Evolutionary conservation across 2,329 filamentous ascomycete species (phyloP), one percentile per base, ranked within the genome.

Genomic region (Akanthomyces uredinophilus): DNA sequence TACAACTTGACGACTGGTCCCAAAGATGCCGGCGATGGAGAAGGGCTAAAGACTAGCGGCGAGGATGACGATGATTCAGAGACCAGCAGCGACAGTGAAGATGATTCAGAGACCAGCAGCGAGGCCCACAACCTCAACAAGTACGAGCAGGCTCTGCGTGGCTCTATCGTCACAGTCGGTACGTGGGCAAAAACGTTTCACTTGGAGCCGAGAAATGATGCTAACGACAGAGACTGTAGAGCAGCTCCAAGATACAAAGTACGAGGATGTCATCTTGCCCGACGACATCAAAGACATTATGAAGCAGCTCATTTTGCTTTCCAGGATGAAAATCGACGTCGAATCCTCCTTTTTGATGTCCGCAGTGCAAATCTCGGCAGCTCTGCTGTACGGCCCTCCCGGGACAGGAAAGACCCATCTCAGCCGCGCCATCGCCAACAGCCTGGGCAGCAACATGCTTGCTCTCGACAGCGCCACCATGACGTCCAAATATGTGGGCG

Each of bases 341-440:
- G 52, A 51, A 22, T 60, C 56, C 7, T 14, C 46, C 18, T 27
- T 41, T 20, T 11, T 55, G 18, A 32, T 39, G 22, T 24, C 56
- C 1, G 22, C 7, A 7, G 18, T 58, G 7, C 52, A 52, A 24
- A 52, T 71, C 41, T 67, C 61, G 1, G 69, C 69, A 0, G 67
- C 67, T 6, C n/a, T 72, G 3, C 66, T 72, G 6, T 71, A 68
- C 46, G 70, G 71, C 4, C 70, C 70, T 0, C 70, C 70, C 0
- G 71, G 72, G 1, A 72, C 70, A 1, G 70, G 70, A 14, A 73
- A 73, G 64, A 70, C 67, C 1, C 65, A 64, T 20, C 63, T 72
- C 2, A 66, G 66, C 44, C 63, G 65, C 8, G 69, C 44, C 1
- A 41, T 72, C 14, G 71, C 70, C 1, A 65, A 65, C 4, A 47